Percentiles rank a stretch among this genome's conserved stretches.
phyloP scores from a whole-genome alignment of 208 protist genomes.

The Acanthamoeba castellanii region DNA sequence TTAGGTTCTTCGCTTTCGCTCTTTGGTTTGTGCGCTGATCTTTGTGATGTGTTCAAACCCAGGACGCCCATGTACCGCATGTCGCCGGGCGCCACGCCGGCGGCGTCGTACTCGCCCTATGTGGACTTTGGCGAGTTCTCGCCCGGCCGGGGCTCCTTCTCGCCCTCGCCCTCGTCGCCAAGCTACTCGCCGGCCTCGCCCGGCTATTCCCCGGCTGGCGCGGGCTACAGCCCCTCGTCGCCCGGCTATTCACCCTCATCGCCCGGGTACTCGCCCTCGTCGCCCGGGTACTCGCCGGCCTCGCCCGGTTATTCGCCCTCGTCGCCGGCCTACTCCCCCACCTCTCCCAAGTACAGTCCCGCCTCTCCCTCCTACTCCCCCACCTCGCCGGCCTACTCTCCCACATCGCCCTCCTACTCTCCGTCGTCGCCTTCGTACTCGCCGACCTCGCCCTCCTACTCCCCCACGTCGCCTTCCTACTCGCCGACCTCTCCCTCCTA shows the following conservation, averaged over 20 bases:
- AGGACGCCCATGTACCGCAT: constrained; percentile 41
- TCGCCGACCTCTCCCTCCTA: constrained; percentile 88
- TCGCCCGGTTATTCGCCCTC: constrained; percentile 90
- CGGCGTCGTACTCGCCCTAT: constrained; percentile 2
- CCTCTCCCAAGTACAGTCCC: constrained; percentile 89
- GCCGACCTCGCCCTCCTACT: constrained; percentile 86
- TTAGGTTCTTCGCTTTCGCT: too few relatives aligned
- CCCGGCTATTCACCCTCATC: constrained; percentile 87
- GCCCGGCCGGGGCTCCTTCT: constrained; percentile 77
- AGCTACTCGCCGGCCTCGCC: constrained; percentile 88
- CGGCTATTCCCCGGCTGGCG: constrained; percentile 87
- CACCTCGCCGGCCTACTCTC: constrained; percentile 89
- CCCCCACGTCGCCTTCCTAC: constrained; percentile 89
- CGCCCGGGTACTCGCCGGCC: constrained; percentile 89
- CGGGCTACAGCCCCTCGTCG: constrained; percentile 89
- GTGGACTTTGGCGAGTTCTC: constrained; percentile 65
- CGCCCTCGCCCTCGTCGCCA: constrained; percentile 81
- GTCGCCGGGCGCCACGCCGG: constrained; percentile 1
- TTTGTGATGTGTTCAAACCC: neutral
- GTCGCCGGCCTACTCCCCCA: constrained; percentile 89
- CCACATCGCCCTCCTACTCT: constrained; percentile 82
- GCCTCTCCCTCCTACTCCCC: constrained; percentile 90
- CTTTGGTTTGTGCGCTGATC: neutral
- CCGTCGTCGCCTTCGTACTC: constrained; percentile 84
- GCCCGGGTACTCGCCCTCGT: constrained; percentile 90